Evolutionary conservation across 768 basidiomycete species (phyloP), one percentile per base, ranked within the genome.

Genomic region (Holtermanniella nyarrowii): DNA sequence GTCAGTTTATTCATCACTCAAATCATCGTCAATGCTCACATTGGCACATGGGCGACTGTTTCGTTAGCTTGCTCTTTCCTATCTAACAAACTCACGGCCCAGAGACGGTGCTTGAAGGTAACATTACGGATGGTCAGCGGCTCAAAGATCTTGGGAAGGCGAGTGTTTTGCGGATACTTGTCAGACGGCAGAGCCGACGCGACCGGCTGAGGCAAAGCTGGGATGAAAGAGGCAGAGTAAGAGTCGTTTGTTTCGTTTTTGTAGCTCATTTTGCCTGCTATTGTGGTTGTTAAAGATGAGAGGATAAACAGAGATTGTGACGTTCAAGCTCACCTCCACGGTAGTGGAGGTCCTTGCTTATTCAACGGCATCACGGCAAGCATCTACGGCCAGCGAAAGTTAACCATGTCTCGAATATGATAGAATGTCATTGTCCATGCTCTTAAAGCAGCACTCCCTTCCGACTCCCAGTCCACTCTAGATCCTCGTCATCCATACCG

Each of bases 21-120:
- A 7, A 45, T 43, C 11, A 26, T 44, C 10, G 18, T 1, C n/a
- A 31, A 2, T 1, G 58, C 68, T 56, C 48, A 70, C 69, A 89
- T 69, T 83, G 82, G 67, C 86, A 88, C 86, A 88, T 87, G 1
- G 84, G 84, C 11, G 84, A 74, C 82, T 82, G 55, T 20, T 53
- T 26, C n/a, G 46, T 22, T 43, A 49, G 48, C 31, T 24, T 14
- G 2, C 25, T 1, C 4, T n/a, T 27, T 21, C 44, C 1, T 2
- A 26, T 23, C 39, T 4, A 3, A 2, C 24, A 5, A 23, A 69
- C 77, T 31, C 60, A 81, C 82, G 48, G 81, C 82, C 58, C 79
- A 85, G 39, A 84, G 79, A 48, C 85, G 74, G 68, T 88, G 87
- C 68, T 84, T 83, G 75, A 89, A 85, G 4, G 74, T 76, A 1